Base-by-base conservation (phyloP, 148 eudicot genomes). In the Linanthus parryae region DNA sequence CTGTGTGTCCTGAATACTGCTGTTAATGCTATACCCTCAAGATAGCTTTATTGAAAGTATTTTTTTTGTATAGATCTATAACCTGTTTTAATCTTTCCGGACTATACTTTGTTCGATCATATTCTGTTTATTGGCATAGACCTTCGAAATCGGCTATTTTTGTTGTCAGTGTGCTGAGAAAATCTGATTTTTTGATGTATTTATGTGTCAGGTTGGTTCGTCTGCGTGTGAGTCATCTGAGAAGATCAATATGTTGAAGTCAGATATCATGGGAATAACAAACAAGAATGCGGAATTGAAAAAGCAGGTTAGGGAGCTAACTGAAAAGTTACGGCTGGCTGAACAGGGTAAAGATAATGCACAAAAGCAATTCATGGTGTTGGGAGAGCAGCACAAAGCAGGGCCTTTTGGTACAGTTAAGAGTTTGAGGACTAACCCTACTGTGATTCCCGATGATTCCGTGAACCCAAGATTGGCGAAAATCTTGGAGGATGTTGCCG, bases 321-420 rank as follows among this genome's bases (percentile, higher is more conserved):
- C 60, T 17, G 69, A 74, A 54, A 83, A 84, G 67, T 63, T 91
- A 25, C 60, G 54, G 51, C 30, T 70, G 17, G 83, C 88, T 48
- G 85, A 86, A 51, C 83, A 74, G 45, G 84, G 75, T 53, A 77
- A 68, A 55, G 80, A 66, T 61, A 68, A 67, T 27, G 81, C 87
- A 22, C 77, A 72, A 51, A 78, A 76, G 71, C 94, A 86, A 36
- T 57, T 58, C 22, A 35, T 72, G 66, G 75, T 71, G 26, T 59
- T 67, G 63, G 77, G 81, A 28, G 49, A 79, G 66, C 90, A 82
- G 28, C 78, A 72, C 13, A 91, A 83, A 65, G 87, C 82, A 20
- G 98, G 96, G 47, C 82, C 87, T 37, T 87, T 91, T 58, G 96
- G 98, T 59, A 79, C 84, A 13, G 90, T 91, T 58, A 83, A 91